Evolutionary conservation across 164 flowering plant genomes (phyloP), one percentile per base, ranked within the genome.

Genomic region (Dillenia turbinata): DNA sequence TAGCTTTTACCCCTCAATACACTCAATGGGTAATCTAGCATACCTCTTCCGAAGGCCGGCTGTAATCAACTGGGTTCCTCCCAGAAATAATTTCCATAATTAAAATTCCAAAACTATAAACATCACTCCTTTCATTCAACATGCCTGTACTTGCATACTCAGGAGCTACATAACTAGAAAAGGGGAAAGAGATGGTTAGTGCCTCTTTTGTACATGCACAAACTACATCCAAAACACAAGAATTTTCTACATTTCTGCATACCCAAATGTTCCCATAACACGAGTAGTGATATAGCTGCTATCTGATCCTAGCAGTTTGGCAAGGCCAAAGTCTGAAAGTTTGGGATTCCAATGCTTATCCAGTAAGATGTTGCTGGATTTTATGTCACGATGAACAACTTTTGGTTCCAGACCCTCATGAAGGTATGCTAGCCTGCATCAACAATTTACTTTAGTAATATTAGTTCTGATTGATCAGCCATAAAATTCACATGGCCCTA

Each of bases 371-470:
- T 86, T 88, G 77, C 92, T 85, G 9, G 95, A 80, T 72, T 88
- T 88, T 15, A 88, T 73, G 56, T 88, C 90, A 16, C 91, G 91
- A 63, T 88, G 95, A 59, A 88, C 83, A 55, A 88, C 92, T 65
- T 86, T 86, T 1, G 95, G 92, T 59, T 88, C 92, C n/a, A 86
- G 80, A 14, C 86, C 92, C 73, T 88, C 95, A 16, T 88, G 95
- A 59, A 86, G 84, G 69, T 88, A 88, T 51, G 84, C 64, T 56
- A 88, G 65, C 77, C 95, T 88, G 56, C 59, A 73, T 15, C 50
- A n/a, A 44, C 12, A 47, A 16, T n/a, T 46, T 15, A 66, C 45
- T 47, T 52, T n/a, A 50, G 53, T 17, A 12, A 9, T 33, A 33
- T 33, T 33, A 33, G 40, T 33, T 33, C 40, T 33, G 40, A 33